A percentile compares a stretch with the other conserved stretches of the same genome.
These are phyloP conservation scores for Pichia scutulata DNA, from an alignment of 805 yeast species.

Conservation along the genomic window DNA sequence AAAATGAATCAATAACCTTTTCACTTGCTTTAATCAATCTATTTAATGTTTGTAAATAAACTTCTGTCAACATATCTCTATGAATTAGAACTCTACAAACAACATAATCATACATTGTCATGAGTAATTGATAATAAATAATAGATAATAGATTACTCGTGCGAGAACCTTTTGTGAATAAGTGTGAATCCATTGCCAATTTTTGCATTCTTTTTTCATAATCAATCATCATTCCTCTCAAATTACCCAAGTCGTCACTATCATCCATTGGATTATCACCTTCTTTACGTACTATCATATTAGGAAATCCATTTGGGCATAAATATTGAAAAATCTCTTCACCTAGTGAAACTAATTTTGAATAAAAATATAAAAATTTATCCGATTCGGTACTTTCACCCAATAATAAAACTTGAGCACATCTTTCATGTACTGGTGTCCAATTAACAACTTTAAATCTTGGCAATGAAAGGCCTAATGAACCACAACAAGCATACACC, in stretches of 20 bases:
- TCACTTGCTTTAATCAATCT: conserved; percentile 40
- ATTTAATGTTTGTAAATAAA: conserved; percentile 32
- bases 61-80: conserved; percentile 25
- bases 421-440: conserved; percentile 37
- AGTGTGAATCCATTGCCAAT: conserved; percentile 34
- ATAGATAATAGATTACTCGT: conserved; percentile 35
- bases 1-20: conserved; percentile 38
- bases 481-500: conserved; percentile 44
- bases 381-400: conserved; percentile 34
- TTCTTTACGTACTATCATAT: neutral
- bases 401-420: conserved; percentile 26
- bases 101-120: conserved; percentile 45
- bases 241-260: conserved; percentile 2
- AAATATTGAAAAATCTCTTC: conserved; percentile 41
- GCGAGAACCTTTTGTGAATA: conserved; percentile 28
- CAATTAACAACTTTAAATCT: conserved; percentile 43
- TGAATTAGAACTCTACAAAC: conserved; percentile 34
- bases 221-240: conserved; percentile 28
- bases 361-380: conserved; percentile 36
- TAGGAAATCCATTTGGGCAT: conserved; percentile 23
- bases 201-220: conserved; percentile 36
- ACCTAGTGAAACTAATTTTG: conserved; percentile 39
- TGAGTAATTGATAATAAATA: conserved; percentile 42
- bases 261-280: conserved; percentile 1
- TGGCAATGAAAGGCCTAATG: conserved; percentile 43